Evolutionary conservation across 371 early-diverging fungal genomes (phyloP).

Genomic region (Globomyces sp.): DNA sequence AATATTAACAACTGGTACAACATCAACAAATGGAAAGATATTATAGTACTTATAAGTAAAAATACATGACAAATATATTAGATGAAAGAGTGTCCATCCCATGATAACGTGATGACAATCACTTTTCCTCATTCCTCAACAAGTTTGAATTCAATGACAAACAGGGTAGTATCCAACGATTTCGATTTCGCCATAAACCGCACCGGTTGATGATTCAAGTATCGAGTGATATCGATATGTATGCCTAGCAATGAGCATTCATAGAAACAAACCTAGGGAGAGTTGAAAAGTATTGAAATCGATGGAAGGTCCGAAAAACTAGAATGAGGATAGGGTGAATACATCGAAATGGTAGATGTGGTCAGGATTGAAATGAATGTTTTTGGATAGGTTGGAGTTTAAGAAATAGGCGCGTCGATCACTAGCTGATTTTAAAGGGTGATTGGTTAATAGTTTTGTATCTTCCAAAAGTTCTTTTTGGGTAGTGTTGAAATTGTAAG

Average conservation of each 20-base stretch:
- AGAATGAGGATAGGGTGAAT: neutral
- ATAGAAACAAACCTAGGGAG: conserved; percentile 32
- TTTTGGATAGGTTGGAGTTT: conserved; percentile 13
- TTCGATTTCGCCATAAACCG: conserved; percentile 50
- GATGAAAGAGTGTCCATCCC: too few relatives aligned
- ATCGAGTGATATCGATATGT: conserved; percentile 61
- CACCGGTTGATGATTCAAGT: conserved; percentile 64
- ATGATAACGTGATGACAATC: too few relatives aligned
- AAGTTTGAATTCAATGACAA: conserved; percentile 48
- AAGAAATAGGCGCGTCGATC: neutral
- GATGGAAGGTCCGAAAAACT: conserved; percentile 69
- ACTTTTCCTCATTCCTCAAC: neutral
- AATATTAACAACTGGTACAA: too few relatives aligned
- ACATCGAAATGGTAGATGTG: conserved; percentile 66
- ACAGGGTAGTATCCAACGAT: conserved; percentile 41
- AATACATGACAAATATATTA: too few relatives aligned
- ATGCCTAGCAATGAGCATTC: conserved; percentile 37
- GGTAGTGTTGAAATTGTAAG: conserved; percentile 17
- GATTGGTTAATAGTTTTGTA: neutral
- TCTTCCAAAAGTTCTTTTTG: too few relatives aligned
- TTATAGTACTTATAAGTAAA: too few relatives aligned
- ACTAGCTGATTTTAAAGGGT: neutral
- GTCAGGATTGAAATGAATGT: conserved; percentile 55
- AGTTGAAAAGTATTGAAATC: conserved; percentile 74
- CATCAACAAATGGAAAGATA: too few relatives aligned